Conservation (phyloP, 371 early-diverging fungal genomes). For the Syncephalastrum monosporum region DNA sequence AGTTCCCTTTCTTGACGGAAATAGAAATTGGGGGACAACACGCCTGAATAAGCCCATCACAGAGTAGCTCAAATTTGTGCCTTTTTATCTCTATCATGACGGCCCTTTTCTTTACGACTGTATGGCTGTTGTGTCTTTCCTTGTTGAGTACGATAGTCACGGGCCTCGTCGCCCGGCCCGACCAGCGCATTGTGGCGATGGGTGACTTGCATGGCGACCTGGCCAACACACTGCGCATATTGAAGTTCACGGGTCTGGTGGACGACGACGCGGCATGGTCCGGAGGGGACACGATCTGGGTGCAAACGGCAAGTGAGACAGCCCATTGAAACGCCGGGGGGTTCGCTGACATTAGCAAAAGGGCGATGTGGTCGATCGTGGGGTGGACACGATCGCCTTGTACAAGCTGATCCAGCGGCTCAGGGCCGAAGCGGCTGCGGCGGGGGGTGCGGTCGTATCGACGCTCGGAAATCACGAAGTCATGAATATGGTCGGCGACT, state of each 20-base stretch:
- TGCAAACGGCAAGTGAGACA: slow-evolving; percentile 39
- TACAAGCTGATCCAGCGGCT: slow-evolving; percentile 63
- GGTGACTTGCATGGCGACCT: slow-evolving; percentile 82
- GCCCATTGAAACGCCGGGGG: too few relatives aligned
- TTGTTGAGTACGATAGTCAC: too few relatives aligned
- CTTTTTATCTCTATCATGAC: too few relatives aligned
- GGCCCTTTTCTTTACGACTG: too few relatives aligned
- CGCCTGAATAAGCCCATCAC: too few relatives aligned
- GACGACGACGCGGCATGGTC: slow-evolving; percentile 64
- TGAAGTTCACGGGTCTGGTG: slow-evolving; percentile 62
- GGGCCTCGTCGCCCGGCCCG: too few relatives aligned
- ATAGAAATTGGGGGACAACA: too few relatives aligned
- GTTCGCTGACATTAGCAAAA: slow-evolving; percentile 9
- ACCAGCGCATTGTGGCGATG: slow-evolving; percentile 65
- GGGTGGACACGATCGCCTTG: slow-evolving; percentile 68
- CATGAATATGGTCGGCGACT: slow-evolving; percentile 72
- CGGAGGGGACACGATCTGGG: slow-evolving; percentile 56
- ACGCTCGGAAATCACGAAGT: slow-evolving; percentile 73
- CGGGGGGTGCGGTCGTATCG: slow-evolving; percentile 61
- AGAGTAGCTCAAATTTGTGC: too few relatives aligned
- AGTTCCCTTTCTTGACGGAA: too few relatives aligned
- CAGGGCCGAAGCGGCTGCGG: slow-evolving; percentile 52
- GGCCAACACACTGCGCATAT: slow-evolving; percentile 51
- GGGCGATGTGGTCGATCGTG: slow-evolving; percentile 79
- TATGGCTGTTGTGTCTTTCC: too few relatives aligned